Evolutionary conservation across 2,329 filamentous ascomycete genomes (phyloP), one percentile per base, ranked within the genome.

Genomic region (Tolypocladium ophioglossoides): DNA sequence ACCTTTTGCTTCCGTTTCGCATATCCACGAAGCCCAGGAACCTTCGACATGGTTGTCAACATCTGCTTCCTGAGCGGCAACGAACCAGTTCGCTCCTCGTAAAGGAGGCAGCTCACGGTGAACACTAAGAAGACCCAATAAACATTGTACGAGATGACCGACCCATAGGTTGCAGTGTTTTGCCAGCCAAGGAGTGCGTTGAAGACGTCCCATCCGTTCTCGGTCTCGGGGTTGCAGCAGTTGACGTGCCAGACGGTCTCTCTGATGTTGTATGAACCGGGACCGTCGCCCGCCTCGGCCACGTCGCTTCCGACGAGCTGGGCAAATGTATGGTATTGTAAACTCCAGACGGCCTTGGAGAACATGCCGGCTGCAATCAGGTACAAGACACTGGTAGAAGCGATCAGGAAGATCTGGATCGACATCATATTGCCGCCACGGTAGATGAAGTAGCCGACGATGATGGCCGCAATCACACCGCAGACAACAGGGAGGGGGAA

Each of bases 211-310:
- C 85, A 89, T 40, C 82, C 83, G 32, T 83, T 83, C 59, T 85
- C 81, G 41, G 83, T 67, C 54, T 78, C 69, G 2, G 85, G 81
- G 58, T 79, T 87, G 68, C 84, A 87, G 71, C 83, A 70, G 67
- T 92, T 91, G 56, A 92, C 80, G 64, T 92, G 88, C 88, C 88
- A 92, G 24, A 92, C 87, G 54, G 80, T 88, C 61, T 84, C 74
- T 50, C 76, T 75, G 60, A 92, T 88, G 64, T 92, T 83, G 70
- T 92, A 92, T 1, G 85, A 89, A 4, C 89, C 88, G 0, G 87
- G 79, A 0, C 88, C 88, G 12, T 58, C 59, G 54, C 75, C 76
- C 4, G 27, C 44, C 27, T 47, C 44, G 10, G 44, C 44, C 1
- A 47, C 44, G 18, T 47, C 44, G 18, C 27, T 32, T 7, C 27